These are phyloP conservation scores for Liquidambar formosana DNA, from an alignment of 164 flowering plant genomes.

Conservation along the genomic window DNA sequence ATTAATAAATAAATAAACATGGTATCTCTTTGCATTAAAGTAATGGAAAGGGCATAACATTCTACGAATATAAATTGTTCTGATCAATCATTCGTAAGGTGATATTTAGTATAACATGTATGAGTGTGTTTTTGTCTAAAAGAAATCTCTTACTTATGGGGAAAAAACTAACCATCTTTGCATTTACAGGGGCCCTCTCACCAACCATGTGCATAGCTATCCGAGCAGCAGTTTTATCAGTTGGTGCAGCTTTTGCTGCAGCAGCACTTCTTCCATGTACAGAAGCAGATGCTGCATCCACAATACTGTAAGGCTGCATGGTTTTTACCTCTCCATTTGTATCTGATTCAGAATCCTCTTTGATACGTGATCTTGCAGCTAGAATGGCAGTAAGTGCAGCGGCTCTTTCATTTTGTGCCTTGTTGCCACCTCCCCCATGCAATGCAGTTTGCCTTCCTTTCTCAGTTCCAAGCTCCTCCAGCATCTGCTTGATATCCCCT, in stretches of 20 bases:
- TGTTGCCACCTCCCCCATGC: constrained; percentile 94
- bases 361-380: constrained; percentile 73
- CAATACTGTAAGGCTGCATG: constrained; percentile 68
- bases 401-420: constrained; percentile 92
- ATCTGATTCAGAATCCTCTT: constrained; percentile 56
- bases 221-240: constrained; percentile 88
- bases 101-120: too few species aligned
- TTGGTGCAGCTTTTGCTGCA: constrained; percentile 80
- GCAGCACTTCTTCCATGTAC: constrained; percentile 99
- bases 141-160: not conserved
- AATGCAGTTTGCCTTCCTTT: constrained; percentile 77
- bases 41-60: too few species aligned
- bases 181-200: constrained; percentile 87
- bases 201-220: constrained; percentile 97
- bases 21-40: too few species aligned
- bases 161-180: constrained; percentile 72
- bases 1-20: too few species aligned
- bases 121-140: not conserved
- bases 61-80: too few species aligned
- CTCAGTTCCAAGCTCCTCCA: constrained; percentile 92
- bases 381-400: constrained; percentile 79
- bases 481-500: constrained; percentile 95
- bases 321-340: constrained; percentile 49
- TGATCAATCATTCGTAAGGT: too few species aligned
- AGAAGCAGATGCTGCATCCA: constrained; percentile 98